Evolutionary conservation across 116 monocot species (phyloP).

Genomic region (Zostera marina): DNA sequence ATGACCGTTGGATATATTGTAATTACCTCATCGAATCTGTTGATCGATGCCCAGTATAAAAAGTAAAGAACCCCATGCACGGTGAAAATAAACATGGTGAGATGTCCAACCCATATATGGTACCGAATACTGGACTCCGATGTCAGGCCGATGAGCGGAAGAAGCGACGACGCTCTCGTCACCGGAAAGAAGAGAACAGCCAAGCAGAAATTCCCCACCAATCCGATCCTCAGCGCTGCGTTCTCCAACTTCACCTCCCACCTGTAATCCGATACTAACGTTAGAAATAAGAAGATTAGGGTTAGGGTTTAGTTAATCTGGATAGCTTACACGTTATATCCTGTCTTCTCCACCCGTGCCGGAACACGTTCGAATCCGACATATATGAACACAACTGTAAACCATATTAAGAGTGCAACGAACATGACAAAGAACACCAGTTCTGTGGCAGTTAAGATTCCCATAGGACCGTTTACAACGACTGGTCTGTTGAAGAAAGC

Average conservation of each 20-base stretch:
- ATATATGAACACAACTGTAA: conserved; percentile 14
- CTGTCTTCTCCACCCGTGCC: neutral
- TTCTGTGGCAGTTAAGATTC: conserved; percentile 42
- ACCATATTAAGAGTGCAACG: conserved; percentile 38
- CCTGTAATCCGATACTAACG: conserved; percentile 7
- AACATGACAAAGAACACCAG: conserved; percentile 38
- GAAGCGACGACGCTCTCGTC: conserved; percentile 42
- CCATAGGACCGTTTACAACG: conserved; percentile 46
- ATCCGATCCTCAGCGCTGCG: conserved; percentile 23
- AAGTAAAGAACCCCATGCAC: conserved; percentile 42
- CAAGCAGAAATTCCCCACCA: conserved; percentile 36
- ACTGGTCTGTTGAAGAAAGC: conserved; percentile 42
- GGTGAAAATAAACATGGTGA: conserved; percentile 40
- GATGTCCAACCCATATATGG: conserved; percentile 81
- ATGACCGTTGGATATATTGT: neutral
- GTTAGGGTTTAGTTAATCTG: neutral
- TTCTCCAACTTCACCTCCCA: conserved; percentile 25
- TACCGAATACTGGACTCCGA: conserved; percentile 69
- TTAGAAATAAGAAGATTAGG: neutral
- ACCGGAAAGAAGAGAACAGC: conserved; percentile 86
- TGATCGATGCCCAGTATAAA: conserved; percentile 37
- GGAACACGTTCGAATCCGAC: conserved; percentile 6
- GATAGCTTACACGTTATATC: conserved; percentile 22
- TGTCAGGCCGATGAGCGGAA: conserved; percentile 60
- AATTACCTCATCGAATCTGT: conserved; percentile 24